phyloP scores from a whole-genome alignment of 176 grass and related monocot species.

The Eleusine coracana region DNA sequence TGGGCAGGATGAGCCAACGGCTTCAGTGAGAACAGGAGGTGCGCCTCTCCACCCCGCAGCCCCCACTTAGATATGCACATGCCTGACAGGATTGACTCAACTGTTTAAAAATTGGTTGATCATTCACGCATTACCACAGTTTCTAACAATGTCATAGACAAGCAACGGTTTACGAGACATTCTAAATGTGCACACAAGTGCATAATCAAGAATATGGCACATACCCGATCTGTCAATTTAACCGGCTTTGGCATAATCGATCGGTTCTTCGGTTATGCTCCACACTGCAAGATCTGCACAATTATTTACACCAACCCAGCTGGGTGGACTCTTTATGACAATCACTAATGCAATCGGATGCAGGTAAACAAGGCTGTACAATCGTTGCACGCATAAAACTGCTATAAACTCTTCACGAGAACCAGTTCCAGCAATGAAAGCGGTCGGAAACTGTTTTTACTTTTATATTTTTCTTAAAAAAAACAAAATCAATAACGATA shows the following conservation, averaged over 20 bases:
- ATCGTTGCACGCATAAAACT: background rate
- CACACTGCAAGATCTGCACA: background rate
- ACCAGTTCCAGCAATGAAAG: background rate
- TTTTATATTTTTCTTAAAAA: too few species aligned
- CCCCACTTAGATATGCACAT: background rate
- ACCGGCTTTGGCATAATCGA: background rate
- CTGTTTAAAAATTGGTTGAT: background rate
- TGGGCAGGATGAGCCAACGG: constrained; percentile 41
- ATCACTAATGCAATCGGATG: background rate
- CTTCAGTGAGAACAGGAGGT: background rate
- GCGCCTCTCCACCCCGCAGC: background rate
- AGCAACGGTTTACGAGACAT: background rate
- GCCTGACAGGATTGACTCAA: background rate
- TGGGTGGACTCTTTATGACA: background rate
- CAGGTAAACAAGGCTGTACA: constrained; percentile 35
- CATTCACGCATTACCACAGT: background rate
- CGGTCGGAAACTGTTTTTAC: too few species aligned
- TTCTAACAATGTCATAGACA: background rate
- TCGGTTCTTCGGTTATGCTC: background rate
- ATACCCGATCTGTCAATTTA: background rate
- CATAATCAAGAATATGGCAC: background rate
- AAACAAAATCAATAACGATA: too few species aligned
- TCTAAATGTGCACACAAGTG: background rate
- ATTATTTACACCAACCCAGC: background rate
- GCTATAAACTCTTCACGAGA: constrained; percentile 21